Evolutionary conservation across 441 rosid species (phyloP), one percentile per base, ranked within the genome.

Genomic region (Erodium texanum): DNA sequence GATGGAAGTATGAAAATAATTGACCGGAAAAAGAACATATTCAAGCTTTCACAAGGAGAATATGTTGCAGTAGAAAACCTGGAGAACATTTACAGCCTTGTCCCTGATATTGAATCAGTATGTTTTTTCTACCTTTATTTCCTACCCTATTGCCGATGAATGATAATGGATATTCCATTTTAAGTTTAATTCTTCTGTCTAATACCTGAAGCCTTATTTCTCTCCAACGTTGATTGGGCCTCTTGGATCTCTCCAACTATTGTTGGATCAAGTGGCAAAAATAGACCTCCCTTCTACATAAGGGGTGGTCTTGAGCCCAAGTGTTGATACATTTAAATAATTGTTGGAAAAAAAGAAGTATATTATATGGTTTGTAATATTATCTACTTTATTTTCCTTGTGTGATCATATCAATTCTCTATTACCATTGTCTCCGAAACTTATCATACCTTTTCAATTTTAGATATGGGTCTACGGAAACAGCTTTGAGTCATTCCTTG

Each of bases 11-110:
- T 94, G 94, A 94, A 89, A 82, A 86, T 88, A 19, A 84, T 92
- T 66, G 99, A 94, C 68, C 79, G 99, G 18, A 89, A 89, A 83
- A 94, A 94, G 77, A 94, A 94, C 71, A 94, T 94, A 56, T 94
- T 92, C 75, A 94, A 94, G 78, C 99, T 94, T 67, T 87, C 99
- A 10, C 99, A 94, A 82, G 98, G 99, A 76, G 99, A 94, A 78
- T 94, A 94, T 61, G 93, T 95, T 70, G 99, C 98, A 1, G 98
- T 90, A 48, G 98, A 92, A 74, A 90, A 83, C 80, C 69, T 92
- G 77, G 99, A 95, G 84, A 95, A 92, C 65, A 76, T 90, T 43
- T 95, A 79, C 52, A 86, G 82, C 56, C 82, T 79, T 52, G 83
- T 73, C 24, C 70, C 88, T 66, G 84, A 67, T 67, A 77, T 89